Evolutionary conservation across 306 rosid species (phyloP), one percentile per base, ranked within the genome.

Genomic region (Prunus mume): DNA sequence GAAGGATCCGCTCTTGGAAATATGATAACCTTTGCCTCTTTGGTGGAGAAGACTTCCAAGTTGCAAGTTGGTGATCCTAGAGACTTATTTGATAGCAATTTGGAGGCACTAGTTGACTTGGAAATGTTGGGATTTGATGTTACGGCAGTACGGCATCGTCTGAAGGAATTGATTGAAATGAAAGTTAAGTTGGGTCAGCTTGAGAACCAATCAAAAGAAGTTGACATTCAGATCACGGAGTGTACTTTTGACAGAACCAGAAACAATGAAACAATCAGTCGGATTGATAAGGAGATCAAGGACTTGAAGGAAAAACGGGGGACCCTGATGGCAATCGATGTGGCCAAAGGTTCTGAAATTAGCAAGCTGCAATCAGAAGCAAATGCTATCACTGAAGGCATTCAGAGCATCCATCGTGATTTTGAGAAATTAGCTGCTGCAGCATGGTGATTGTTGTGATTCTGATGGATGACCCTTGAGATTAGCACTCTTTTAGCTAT

Each of bases 1-100:
- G 83, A 79, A 65, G 73, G 74, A 79, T 28, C 27, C 17, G 83
- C 78, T 9, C 20, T 79, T 6, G 83, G 62, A 27, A 28, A 41
- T 22, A 79, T 79, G 83, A 2, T 67, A 5, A 24, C 61, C 30
- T 79, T 79, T 73, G 78, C 49, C 56, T 65, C 78, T 66, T 58
- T 80, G 50, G 65, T 58, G 11, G 79, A 74, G 38, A 68, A 58
- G 57, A 57, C 52, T 61, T 46, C 47, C 54, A 67, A 11, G 49
- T 55, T 79, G 34, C 25, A 28, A 49, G 43, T 65, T 5, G 25
- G 14, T 17, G 46, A 66, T 65, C 43, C 75, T 18, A 68, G 4
- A 22, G 65, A 80, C 52, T 32, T 56, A 34, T 10, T 73, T 15
- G 72, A 74, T 1, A 58, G 45, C 9, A 47, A 13, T 47, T 41